Conservation (phyloP, 495 filamentous ascomycete species). For the Penicillium dipodomyicola region DNA sequence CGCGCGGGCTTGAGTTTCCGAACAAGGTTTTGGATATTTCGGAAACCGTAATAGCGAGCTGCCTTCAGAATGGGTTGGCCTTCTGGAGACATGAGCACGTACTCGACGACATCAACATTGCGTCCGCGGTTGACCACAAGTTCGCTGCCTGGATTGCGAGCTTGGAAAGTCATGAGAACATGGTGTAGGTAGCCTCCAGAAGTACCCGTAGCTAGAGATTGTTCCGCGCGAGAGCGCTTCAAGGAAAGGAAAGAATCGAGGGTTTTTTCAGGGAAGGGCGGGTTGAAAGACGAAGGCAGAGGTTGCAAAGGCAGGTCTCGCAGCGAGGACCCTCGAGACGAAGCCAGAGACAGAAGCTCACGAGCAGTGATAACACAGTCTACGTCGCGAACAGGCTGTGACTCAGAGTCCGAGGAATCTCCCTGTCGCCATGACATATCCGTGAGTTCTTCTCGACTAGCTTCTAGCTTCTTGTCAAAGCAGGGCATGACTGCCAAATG, state of each 20-base stretch:
- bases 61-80: constrained; percentile 68
- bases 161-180: constrained; percentile 69
- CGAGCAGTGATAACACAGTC: constrained; percentile 97
- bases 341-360: constrained; percentile 84
- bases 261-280: constrained; percentile 64
- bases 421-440: constrained; percentile 63
- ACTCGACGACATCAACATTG: constrained; percentile 88
- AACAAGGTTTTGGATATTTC: constrained; percentile 97
- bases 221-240: constrained; percentile 20
- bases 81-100: constrained; percentile 54
- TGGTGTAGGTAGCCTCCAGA: constrained; percentile 88
- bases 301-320: constrained; percentile 61
- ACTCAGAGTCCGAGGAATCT: constrained; percentile 23
- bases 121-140: constrained; percentile 72
- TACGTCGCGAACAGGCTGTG: constrained; percentile 71
- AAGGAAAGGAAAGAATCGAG: constrained; percentile 71
- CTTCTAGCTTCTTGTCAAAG: constrained; percentile 98
- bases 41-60: constrained; percentile 92
- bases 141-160: constrained; percentile 62
- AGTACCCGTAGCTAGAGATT: constrained; percentile 57
- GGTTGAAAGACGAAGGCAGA: constrained; percentile 31
- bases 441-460: constrained; percentile 88
- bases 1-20: constrained; percentile 79
- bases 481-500: constrained; percentile 95
- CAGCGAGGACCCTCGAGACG: constrained; percentile 71